Percentiles rank a stretch among this genome's conserved stretches.
Conservation (phyloP, 1,284 basidiomycete species). For the Afroboletus lepidellus region DNA sequence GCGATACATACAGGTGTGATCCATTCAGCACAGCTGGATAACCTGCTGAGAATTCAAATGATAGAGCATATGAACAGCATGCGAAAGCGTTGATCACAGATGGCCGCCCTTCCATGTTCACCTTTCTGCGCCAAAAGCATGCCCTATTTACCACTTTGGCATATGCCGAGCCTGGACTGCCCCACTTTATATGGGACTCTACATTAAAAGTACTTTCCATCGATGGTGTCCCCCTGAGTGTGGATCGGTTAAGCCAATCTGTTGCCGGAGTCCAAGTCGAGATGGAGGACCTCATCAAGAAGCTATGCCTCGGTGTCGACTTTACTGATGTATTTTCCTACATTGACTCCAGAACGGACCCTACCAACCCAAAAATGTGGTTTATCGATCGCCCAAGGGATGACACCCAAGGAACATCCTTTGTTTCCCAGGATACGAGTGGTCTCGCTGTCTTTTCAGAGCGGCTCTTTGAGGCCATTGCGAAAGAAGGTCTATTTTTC, state of each 20-base stretch:
- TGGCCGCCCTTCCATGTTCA: not conserved
- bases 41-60: too few species aligned
- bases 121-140: conserved; percentile 7
- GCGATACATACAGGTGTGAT: not conserved
- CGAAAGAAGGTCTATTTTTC: not conserved
- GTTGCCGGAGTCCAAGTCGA: not conserved
- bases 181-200: conserved; percentile 4
- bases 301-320: not conserved
- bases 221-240: not conserved
- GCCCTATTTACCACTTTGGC: not conserved
- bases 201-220: not conserved
- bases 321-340: not conserved
- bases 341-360: conserved; percentile 2
- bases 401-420: not conserved
- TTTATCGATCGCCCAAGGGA: conserved; percentile 1
- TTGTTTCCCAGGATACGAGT: not conserved
- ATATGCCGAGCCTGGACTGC: conserved; percentile 1
- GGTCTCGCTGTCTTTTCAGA: not conserved
- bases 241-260: not conserved
- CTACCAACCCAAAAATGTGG: not conserved
- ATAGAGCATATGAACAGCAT: not conserved
- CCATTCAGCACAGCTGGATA: too few species aligned
- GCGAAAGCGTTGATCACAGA: not conserved
- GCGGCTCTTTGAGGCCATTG: too few species aligned
- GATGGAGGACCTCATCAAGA: not conserved